These are phyloP conservation scores for Colletotrichum truncatum DNA, from an alignment of 2,329 filamentous ascomycete species.

Conservation along the genomic window DNA sequence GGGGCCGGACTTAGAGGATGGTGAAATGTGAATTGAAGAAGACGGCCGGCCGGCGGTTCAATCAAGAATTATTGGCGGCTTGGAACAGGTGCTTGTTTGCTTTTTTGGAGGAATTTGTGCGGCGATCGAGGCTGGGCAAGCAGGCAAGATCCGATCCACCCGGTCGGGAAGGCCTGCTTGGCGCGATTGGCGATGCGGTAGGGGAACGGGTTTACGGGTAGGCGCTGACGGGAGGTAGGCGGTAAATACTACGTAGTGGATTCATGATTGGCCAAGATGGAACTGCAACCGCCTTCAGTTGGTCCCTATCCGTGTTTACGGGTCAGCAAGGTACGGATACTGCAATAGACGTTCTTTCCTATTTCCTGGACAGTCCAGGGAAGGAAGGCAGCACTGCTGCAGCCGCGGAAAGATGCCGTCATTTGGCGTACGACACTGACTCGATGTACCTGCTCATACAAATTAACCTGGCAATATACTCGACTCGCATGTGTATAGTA, in stretches of 20 bases:
- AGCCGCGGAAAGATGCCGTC: conserved; percentile 9
- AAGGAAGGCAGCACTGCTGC: too few species aligned
- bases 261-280: too few species aligned
- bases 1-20: background rate
- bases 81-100: conserved; percentile 14
- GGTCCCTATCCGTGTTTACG: too few species aligned
- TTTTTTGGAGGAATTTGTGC: background rate
- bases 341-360: too few species aligned
- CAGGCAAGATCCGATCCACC: conserved; percentile 23
- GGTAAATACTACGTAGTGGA: too few species aligned
- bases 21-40: background rate
- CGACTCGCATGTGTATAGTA: too few species aligned
- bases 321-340: too few species aligned
- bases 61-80: conserved; percentile 15
- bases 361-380: too few species aligned
- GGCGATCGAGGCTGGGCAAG: background rate
- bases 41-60: background rate
- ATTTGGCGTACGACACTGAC: background rate
- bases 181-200: conserved; percentile 14
- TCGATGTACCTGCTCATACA: background rate
- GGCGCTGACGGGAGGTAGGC: background rate
- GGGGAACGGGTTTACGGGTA: background rate
- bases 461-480: background rate
- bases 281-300: too few species aligned
- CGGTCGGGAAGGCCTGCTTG: conserved; percentile 19